phyloP scores from a whole-genome alignment of 495 filamentous ascomycete species.

The Aspergillus heteromorphus region DNA sequence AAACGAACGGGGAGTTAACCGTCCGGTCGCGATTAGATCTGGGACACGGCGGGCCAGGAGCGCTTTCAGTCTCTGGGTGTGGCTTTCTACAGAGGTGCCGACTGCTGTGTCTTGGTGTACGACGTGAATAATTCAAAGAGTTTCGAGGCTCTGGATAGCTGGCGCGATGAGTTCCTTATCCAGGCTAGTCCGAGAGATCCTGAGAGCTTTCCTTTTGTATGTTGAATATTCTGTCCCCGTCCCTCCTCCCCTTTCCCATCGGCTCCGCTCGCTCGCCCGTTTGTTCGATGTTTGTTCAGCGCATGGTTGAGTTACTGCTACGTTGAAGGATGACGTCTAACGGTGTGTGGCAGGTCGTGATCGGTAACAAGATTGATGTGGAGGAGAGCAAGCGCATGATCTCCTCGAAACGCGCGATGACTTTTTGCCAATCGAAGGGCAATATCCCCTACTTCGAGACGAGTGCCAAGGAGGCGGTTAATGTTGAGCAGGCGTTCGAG shows the following conservation, averaged over 20 bases:
- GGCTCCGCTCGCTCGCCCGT: no score
- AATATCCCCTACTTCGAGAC: slow-evolving; percentile 99
- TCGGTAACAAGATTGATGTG: slow-evolving; percentile 99
- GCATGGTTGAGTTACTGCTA: neutral
- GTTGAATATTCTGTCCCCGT: no score
- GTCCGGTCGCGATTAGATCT: slow-evolving; percentile 62
- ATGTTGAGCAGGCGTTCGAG: slow-evolving; percentile 98
- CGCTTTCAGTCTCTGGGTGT: slow-evolving; percentile 96
- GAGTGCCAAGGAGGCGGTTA: slow-evolving; percentile 96
- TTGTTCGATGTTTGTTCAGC: no score
- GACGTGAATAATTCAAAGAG: slow-evolving; percentile 99
- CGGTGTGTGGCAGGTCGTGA: slow-evolving; percentile 61
- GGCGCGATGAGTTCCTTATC: slow-evolving; percentile 97
- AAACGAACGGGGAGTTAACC: slow-evolving; percentile 15
- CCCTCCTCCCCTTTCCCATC: neutral
- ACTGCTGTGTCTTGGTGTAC: slow-evolving; percentile 98
- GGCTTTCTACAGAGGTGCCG: slow-evolving; percentile 95
- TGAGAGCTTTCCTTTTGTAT: slow-evolving; percentile 95
- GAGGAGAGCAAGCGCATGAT: slow-evolving; percentile 98
- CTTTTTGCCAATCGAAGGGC: slow-evolving; percentile 96
- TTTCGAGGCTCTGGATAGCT: slow-evolving; percentile 97
- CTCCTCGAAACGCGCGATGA: slow-evolving; percentile 88
- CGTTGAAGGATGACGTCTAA: neutral
- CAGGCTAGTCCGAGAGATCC: slow-evolving; percentile 95
- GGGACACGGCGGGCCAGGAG: slow-evolving; percentile 98